Evolutionary conservation across 2,329 filamentous ascomycete genomes (phyloP).

Genomic region (Lojkania enalia): DNA sequence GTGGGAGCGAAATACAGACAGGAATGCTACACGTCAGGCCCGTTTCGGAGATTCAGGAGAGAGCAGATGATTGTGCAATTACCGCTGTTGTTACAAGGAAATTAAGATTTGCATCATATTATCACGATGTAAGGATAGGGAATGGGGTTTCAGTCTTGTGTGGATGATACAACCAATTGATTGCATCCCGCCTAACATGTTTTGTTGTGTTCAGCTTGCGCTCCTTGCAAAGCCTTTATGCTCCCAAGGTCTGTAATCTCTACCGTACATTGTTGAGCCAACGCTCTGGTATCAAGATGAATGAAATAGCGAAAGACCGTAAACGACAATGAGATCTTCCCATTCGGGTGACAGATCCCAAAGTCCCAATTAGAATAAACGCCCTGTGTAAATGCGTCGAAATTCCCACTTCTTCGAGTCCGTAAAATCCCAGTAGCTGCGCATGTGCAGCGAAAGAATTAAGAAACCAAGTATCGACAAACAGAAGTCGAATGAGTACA

Average conservation of each 20-base stretch:
- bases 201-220: conserved; percentile 18
- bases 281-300: conserved; percentile 44
- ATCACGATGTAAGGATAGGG: too few species aligned
- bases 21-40: neutral
- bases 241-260: conserved; percentile 14
- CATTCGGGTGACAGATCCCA: conserved; percentile 5
- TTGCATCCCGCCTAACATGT: conserved; percentile 12
- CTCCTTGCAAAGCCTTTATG: conserved; percentile 18
- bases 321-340: conserved; percentile 19
- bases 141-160: conserved; percentile 1
- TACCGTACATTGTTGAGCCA: conserved; percentile 41
- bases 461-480: conserved; percentile 7
- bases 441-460: conserved; percentile 6
- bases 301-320: conserved; percentile 25
- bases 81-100: neutral
- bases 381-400: conserved; percentile 23
- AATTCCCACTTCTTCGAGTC: too few species aligned
- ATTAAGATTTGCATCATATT: neutral
- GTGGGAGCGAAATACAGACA: neutral
- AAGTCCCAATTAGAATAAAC: conserved; percentile 17
- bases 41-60: conserved; percentile 1
- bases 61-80: neutral
- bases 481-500: conserved; percentile 8
- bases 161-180: conserved; percentile 8
- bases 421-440: too few species aligned